Evolutionary conservation across 495 filamentous ascomycete species (phyloP).

Genomic region (Articulospora tetracladia): DNA sequence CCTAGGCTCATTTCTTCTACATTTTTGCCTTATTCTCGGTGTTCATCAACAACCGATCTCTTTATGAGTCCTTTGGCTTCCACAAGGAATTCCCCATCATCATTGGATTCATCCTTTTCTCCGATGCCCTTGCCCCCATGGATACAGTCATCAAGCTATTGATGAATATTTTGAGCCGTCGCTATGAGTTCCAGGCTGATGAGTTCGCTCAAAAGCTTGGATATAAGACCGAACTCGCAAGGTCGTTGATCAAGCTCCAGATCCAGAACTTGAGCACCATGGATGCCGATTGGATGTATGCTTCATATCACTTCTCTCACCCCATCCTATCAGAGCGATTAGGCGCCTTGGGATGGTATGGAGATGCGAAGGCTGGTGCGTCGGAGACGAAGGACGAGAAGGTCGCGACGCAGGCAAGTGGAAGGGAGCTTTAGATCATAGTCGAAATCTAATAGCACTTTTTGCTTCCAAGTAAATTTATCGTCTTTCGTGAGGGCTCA

Average conservation of each 20-base stretch:
- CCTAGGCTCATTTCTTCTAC: conserved; percentile 78
- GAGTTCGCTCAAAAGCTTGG: conserved; percentile 81
- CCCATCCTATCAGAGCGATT: conserved; percentile 92
- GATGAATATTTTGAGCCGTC: conserved; percentile 93
- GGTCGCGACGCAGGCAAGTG: conserved; percentile 25
- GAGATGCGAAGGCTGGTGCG: conserved; percentile 29
- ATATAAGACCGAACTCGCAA: conserved; percentile 78
- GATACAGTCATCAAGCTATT: conserved; percentile 88
- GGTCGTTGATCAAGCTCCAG: conserved; percentile 92
- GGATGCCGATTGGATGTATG: conserved; percentile 98
- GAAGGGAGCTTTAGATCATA: conserved; percentile 26
- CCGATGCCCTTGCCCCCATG: conserved; percentile 85
- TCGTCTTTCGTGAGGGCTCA: not conserved
- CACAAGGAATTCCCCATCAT: conserved; percentile 81
- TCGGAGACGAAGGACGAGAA: conserved; percentile 40
- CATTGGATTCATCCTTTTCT: conserved; percentile 95
- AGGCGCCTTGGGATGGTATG: conserved; percentile 82
- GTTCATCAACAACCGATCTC: conserved; percentile 90
- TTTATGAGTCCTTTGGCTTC: conserved; percentile 92
- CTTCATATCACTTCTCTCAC: conserved; percentile 96
- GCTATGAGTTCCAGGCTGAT: conserved; percentile 95
- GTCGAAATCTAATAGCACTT: not conserved
- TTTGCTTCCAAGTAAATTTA: not conserved
- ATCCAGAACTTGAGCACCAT: conserved; percentile 97
- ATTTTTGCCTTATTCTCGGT: conserved; percentile 94